Evolutionary conservation across 495 filamentous ascomycete genomes (phyloP).

Genomic region (Xylaria curta): DNA sequence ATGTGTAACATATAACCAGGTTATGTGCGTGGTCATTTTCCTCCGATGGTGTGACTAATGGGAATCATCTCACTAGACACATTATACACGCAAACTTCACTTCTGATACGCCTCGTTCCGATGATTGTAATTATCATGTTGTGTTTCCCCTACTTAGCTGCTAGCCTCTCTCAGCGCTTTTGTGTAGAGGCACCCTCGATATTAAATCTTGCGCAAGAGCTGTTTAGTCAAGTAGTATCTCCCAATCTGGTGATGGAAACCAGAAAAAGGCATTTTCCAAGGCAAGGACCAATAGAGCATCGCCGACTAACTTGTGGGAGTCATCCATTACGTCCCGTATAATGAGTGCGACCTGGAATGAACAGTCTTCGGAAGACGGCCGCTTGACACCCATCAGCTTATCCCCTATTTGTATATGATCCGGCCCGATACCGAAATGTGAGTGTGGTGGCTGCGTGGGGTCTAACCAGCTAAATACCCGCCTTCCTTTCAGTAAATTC

Average conservation of each 20-base stretch:
- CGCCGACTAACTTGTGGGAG: neutral
- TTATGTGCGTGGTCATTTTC: no score
- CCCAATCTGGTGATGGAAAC: neutral
- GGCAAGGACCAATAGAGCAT: neutral
- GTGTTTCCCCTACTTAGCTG: no score
- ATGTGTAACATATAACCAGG: no score
- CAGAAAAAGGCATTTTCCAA: neutral
- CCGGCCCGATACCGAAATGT: neutral
- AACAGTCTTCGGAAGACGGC: neutral
- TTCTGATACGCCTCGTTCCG: no score
- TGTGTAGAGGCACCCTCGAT: no score
- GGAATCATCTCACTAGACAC: no score
- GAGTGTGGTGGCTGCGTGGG: neutral
- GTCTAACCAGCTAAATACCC: neutral
- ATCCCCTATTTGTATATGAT: constrained; percentile 4
- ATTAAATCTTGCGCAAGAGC: no score
- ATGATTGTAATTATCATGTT: no score
- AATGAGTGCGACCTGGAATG: neutral
- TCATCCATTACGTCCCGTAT: neutral
- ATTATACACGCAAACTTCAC: no score
- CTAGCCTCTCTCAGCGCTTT: no score
- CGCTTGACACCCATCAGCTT: neutral
- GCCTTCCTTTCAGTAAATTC: neutral
- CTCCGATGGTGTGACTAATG: no score
- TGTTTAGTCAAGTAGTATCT: neutral